Evolutionary conservation across 306 rosid species (phyloP), one percentile per base, ranked within the genome.

Genomic region (Trichosanthes cucumerina): DNA sequence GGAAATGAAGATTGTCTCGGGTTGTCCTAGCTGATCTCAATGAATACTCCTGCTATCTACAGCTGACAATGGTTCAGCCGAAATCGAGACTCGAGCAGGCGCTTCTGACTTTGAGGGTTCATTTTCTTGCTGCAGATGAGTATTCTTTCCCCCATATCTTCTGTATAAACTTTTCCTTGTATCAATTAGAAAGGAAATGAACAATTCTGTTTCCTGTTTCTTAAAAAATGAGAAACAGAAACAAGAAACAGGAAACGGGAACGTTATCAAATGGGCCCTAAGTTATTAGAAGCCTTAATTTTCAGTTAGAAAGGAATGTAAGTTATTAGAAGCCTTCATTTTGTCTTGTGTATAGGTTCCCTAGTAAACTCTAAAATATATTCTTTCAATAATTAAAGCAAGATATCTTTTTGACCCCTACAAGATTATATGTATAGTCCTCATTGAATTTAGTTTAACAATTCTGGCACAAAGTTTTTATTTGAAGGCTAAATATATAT

Each of bases 271-370:
- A n/a, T n/a, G n/a, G n/a, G n/a, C n/a, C n/a, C n/a, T 44, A 74
- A 38, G 36, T 10, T 26, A 26, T 26, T 28, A 14, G 43, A 73
- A 73, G 59, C 56, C 58, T 46, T 23, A 34, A 47, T 47, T 72
- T 72, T 52, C 47, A 75, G 34, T 10, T 75, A 75, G 47, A 9
- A 34, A 75, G 79, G 34, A 21, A 49, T 33, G 64, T 72, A 53
- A 75, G 36, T 33, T 46, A 49, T 73, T 49, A 8, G 60, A 73
- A 73, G 76, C 23, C 62, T 16, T 47, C 44, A 50, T 49, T 73
- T 49, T 73, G 39, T 49, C 28, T 65, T 47, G 78, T 74, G 78
- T 49, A 74, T 74, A 74, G 39, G 26, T 74, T 73, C 49, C 44
- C 36, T 36, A 15, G 66, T 56, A 12, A 11, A 53, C 66, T 53